These are phyloP conservation scores for Phytophthora litchii DNA, from an alignment of 352 stramenopile species.

Conservation along the genomic window DNA sequence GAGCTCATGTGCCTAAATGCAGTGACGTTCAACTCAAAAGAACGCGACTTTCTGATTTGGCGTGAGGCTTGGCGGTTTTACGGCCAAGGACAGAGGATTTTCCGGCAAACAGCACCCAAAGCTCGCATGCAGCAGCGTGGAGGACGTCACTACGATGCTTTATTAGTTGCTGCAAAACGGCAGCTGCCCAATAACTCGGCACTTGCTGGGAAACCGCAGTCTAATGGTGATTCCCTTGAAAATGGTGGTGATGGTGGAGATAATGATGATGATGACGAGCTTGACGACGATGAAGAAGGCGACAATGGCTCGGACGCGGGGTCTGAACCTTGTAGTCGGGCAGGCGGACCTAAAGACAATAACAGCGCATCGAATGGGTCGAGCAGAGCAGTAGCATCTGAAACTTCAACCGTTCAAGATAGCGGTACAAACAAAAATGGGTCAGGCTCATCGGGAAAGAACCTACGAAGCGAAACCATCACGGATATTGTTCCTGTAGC, in stretches of 20 bases:
- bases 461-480: slow-evolving; percentile 5
- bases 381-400: slow-evolving; percentile 5
- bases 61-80: slow-evolving; percentile 94
- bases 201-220: slow-evolving; percentile 51
- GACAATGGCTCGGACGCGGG: slow-evolving; percentile 34
- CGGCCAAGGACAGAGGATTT: slow-evolving; percentile 72
- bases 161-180: slow-evolving; percentile 76
- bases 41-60: slow-evolving; percentile 91
- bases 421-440: slow-evolving; percentile 25
- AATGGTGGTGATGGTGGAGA: slow-evolving; percentile 35
- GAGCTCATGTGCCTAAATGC: slow-evolving; percentile 97
- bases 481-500: slow-evolving; percentile 3
- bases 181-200: slow-evolving; percentile 86
- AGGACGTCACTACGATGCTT: slow-evolving; percentile 69
- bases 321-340: slow-evolving; percentile 22
- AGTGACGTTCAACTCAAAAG: slow-evolving; percentile 94
- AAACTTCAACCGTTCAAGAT: slow-evolving; percentile 8
- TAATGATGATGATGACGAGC: slow-evolving; percentile 37
- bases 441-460: slow-evolving; percentile 14
- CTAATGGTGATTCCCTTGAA: slow-evolving; percentile 35
- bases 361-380: slow-evolving; percentile 8
- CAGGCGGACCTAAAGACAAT: slow-evolving; percentile 31
- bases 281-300: slow-evolving; percentile 38
- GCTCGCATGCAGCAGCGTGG: slow-evolving; percentile 78
- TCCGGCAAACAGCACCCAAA: slow-evolving; percentile 77